A percentile compares a stretch with the other conserved stretches of the same genome.
These are phyloP conservation scores for Barbarea vulgaris DNA, from an alignment of 345 rosid species.

Conservation along the genomic window DNA sequence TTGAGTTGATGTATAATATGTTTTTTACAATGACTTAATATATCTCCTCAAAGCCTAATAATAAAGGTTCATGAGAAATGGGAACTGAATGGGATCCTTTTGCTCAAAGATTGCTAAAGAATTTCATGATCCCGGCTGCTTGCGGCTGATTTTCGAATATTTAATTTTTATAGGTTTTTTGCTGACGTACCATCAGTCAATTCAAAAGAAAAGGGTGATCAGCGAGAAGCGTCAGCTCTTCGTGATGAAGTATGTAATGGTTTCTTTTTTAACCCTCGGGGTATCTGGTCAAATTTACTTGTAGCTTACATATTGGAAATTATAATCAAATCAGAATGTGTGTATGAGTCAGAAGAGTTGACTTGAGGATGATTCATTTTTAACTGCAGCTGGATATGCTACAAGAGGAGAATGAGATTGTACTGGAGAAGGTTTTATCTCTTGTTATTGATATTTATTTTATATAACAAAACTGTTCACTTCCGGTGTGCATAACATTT, in stretches of 20 bases:
- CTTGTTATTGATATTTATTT: neutral
- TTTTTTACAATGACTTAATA: neutral
- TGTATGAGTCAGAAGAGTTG: slow-evolving; percentile 8
- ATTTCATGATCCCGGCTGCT: neutral
- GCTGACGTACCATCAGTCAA: slow-evolving; percentile 61
- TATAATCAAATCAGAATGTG: neutral
- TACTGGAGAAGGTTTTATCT: slow-evolving; percentile 63
- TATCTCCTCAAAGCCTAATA: neutral
- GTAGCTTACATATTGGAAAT: neutral
- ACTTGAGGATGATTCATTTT: slow-evolving; percentile 37
- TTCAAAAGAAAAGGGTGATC: slow-evolving; percentile 66
- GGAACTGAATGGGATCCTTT: slow-evolving; percentile 4
- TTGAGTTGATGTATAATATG: neutral
- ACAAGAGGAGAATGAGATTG: slow-evolving; percentile 84
- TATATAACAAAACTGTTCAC: slow-evolving; percentile 15
- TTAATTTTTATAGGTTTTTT: slow-evolving; percentile 57
- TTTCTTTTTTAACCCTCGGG: slow-evolving; percentile 13
- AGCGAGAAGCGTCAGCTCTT: slow-evolving; percentile 93
- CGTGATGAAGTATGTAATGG: slow-evolving; percentile 82
- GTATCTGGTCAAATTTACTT: slow-evolving; percentile 7
- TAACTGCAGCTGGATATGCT: slow-evolving; percentile 90
- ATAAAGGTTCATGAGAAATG: slow-evolving; percentile 17
- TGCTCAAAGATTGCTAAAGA: neutral
- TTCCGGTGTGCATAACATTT: slow-evolving; percentile 27
- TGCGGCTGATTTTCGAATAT: slow-evolving; percentile 18